These are phyloP conservation scores for Trifolium fragiferum DNA, from an alignment of 306 rosid genomes.

Conservation along the genomic window DNA sequence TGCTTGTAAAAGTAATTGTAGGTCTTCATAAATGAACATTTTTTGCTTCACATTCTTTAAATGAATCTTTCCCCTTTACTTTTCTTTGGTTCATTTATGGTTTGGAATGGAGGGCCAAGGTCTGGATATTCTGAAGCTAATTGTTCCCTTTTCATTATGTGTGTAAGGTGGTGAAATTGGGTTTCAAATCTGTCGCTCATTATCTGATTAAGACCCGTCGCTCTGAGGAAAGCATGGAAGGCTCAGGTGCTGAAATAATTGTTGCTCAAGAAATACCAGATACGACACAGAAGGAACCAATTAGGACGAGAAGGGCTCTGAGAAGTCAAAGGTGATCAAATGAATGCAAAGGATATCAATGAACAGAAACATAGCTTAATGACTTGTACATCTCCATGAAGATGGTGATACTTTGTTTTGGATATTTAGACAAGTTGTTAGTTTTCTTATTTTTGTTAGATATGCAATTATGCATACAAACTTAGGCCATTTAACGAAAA, in stretches of 20 bases:
- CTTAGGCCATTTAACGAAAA: constrained; percentile 18
- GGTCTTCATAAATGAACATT: constrained; percentile 12
- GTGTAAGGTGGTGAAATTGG: constrained; percentile 47
- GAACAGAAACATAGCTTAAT: constrained; percentile 22
- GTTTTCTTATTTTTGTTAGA: constrained; percentile 11
- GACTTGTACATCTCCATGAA: constrained; percentile 8
- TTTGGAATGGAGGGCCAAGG: not conserved
- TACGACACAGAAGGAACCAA: not conserved
- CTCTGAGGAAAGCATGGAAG: constrained; percentile 29
- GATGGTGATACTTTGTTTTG: constrained; percentile 23
- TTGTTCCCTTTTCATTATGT: not conserved
- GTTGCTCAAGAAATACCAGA: constrained; percentile 29
- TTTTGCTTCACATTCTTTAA: constrained; percentile 26
- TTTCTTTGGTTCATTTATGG: not conserved
- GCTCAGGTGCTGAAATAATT: constrained; percentile 29
- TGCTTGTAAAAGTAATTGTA: constrained; percentile 6
- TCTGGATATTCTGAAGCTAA: constrained; percentile 35
- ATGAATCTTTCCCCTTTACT: not conserved
- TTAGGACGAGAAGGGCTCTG: constrained; percentile 11
- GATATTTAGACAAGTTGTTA: not conserved
- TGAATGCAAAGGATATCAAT: constrained; percentile 1
- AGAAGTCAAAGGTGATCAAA: constrained; percentile 5
- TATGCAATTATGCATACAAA: not conserved
- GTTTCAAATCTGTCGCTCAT: constrained; percentile 64
- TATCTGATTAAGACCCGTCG: constrained; percentile 49